Conservation (phyloP, 495 filamentous ascomycete genomes). For the Echria macrotheca region DNA sequence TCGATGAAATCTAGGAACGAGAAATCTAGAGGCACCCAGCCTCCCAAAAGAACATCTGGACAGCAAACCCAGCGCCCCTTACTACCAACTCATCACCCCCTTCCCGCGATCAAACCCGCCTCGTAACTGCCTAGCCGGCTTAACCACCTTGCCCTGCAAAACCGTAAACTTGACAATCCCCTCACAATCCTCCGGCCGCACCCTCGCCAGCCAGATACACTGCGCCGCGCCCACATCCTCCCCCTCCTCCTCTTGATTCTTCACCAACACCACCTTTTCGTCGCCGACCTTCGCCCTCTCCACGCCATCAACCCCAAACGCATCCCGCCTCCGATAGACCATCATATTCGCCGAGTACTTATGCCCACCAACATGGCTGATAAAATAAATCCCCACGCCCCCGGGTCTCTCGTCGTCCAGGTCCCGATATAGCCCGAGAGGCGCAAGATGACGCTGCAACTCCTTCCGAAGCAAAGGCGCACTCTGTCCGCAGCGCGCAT, state of each 20-base stretch:
- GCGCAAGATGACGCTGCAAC: slow-evolving; percentile 82
- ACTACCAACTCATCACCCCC: slow-evolving; percentile 80
- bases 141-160: slow-evolving; percentile 87
- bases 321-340: slow-evolving; percentile 69
- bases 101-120: slow-evolving; percentile 84
- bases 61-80: not conserved
- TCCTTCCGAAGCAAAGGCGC: slow-evolving; percentile 82
- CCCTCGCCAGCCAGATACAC: slow-evolving; percentile 90
- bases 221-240: slow-evolving; percentile 62
- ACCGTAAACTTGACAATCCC: slow-evolving; percentile 87
- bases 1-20: no score
- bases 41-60: no score
- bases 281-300: slow-evolving; percentile 32
- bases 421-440: slow-evolving; percentile 79
- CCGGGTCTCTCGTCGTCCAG: slow-evolving; percentile 79
- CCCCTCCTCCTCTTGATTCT: slow-evolving; percentile 23
- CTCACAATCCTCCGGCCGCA: slow-evolving; percentile 89
- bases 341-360: slow-evolving; percentile 92
- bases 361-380: slow-evolving; percentile 92
- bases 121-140: slow-evolving; percentile 73
- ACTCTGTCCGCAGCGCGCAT: slow-evolving; percentile 89
- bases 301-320: slow-evolving; percentile 46
- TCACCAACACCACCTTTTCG: slow-evolving; percentile 16
- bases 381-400: slow-evolving; percentile 91
- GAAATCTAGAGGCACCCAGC: no score